phyloP scores from a whole-genome alignment of 108 stramenopile genomes.

The Ochromonas danica region DNA sequence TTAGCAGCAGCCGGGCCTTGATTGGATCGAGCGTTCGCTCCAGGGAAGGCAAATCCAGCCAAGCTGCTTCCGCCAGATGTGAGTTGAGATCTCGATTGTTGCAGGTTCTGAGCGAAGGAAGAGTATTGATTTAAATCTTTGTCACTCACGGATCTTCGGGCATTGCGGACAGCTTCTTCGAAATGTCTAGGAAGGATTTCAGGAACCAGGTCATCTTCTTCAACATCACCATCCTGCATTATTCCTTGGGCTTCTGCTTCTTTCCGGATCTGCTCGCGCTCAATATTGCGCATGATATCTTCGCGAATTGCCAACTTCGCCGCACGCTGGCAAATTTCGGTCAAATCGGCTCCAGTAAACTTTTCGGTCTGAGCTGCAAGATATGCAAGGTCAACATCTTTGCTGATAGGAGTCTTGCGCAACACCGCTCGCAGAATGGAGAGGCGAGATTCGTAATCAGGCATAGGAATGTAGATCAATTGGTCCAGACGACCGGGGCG shows the following conservation, averaged over 20 bases:
- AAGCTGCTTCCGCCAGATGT: slow-evolving; percentile 58
- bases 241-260: slow-evolving; percentile 79
- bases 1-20: slow-evolving; percentile 33
- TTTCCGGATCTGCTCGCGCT: slow-evolving; percentile 83
- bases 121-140: slow-evolving; percentile 97
- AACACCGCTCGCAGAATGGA: slow-evolving; percentile 93
- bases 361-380: slow-evolving; percentile 95
- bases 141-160: slow-evolving; percentile 94
- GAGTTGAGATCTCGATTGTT: slow-evolving; percentile 84
- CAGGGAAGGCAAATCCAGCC: slow-evolving; percentile 79
- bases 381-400: slow-evolving; percentile 94
- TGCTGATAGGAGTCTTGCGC: slow-evolving; percentile 92
- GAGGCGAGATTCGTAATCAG: slow-evolving; percentile 92
- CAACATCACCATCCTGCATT: slow-evolving; percentile 66
- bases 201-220: slow-evolving; percentile 88
- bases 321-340: slow-evolving; percentile 98
- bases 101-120: slow-evolving; percentile 92
- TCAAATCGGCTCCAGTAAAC: slow-evolving; percentile 99
- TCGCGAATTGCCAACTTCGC: slow-evolving; percentile 90
- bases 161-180: slow-evolving; percentile 90
- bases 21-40: slow-evolving; percentile 57
- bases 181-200: slow-evolving; percentile 95
- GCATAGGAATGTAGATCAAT: slow-evolving; percentile 99
- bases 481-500: slow-evolving; percentile 99
- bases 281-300: slow-evolving; percentile 76